These are phyloP conservation scores for Citrullus amarus DNA, from an alignment of 306 rosid genomes.

Conservation along the genomic window DNA sequence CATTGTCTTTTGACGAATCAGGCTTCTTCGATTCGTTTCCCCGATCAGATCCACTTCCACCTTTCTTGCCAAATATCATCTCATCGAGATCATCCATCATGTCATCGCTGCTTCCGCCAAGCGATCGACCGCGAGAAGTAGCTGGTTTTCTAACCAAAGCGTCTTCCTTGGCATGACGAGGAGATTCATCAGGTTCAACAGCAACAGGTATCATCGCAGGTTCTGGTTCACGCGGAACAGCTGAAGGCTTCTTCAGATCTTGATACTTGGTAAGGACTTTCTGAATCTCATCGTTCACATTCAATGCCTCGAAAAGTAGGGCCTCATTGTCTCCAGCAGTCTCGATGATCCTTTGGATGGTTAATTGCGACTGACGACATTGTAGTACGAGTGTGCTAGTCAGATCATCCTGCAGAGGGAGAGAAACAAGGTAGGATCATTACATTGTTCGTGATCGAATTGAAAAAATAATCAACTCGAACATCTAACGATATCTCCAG, in stretches of 20 bases:
- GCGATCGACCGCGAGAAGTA: constrained; percentile 38
- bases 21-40: constrained; percentile 60
- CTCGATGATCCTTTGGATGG: constrained; percentile 67
- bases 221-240: constrained; percentile 42
- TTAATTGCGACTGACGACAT: constrained; percentile 56
- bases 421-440: not conserved
- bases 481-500: not conserved
- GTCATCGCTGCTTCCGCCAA: constrained; percentile 66
- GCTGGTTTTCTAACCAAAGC: constrained; percentile 67
- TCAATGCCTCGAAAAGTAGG: constrained; percentile 87
- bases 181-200: constrained; percentile 89
- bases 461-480: not conserved
- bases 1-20: constrained; percentile 49
- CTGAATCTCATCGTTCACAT: constrained; percentile 84
- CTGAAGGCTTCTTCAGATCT: constrained; percentile 49
- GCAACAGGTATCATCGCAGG: constrained; percentile 99
- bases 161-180: constrained; percentile 46
- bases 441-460: not conserved
- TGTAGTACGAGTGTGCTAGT: constrained; percentile 81
- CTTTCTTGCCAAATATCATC: constrained; percentile 89
- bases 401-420: constrained; percentile 63
- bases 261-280: constrained; percentile 71
- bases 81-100: constrained; percentile 99
- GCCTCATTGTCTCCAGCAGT: constrained; percentile 88
- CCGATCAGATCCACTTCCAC: constrained; percentile 42